Conservation (phyloP, 129 eudicot species). For the Deinandra increscens region DNA sequence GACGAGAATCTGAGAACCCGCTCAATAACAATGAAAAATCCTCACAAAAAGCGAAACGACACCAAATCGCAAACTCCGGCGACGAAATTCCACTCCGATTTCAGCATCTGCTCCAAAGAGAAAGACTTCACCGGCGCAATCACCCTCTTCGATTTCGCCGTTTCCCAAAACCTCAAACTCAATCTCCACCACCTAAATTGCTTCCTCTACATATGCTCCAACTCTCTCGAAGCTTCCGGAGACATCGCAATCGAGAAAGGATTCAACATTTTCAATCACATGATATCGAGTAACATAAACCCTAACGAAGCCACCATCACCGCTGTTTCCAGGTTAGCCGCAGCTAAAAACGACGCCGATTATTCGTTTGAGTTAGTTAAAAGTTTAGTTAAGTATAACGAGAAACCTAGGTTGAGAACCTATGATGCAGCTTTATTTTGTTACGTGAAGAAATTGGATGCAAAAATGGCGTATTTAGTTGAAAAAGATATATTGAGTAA, state of each 20-base stretch:
- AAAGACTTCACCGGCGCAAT: constrained; percentile 52
- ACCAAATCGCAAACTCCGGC: constrained; percentile 52
- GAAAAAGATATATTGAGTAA: constrained; percentile 52
- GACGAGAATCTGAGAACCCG: background rate
- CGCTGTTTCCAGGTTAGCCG: constrained; percentile 58
- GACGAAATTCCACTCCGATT: constrained; percentile 47
- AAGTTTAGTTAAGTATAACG: constrained; percentile 33
- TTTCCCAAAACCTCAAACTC: constrained; percentile 45
- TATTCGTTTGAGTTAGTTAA: constrained; percentile 53
- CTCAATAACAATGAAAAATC: constrained; percentile 24
- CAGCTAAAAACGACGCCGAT: constrained; percentile 56
- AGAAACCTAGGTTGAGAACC: constrained; percentile 55
- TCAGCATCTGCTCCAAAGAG: constrained; percentile 55
- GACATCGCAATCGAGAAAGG: constrained; percentile 53
- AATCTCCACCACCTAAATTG: constrained; percentile 56
- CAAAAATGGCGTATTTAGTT: constrained; percentile 67
- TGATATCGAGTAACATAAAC: constrained; percentile 39
- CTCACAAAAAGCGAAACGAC: constrained; percentile 32
- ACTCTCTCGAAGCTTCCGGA: constrained; percentile 33
- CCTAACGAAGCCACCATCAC: constrained; percentile 73
- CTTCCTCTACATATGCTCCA: constrained; percentile 69
- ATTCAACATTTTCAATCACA: constrained; percentile 43
- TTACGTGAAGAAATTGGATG: constrained; percentile 46
- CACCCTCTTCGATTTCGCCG: constrained; percentile 55
- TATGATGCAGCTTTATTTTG: constrained; percentile 61